These are phyloP conservation scores for Phytophthora nicotianae DNA, from an alignment of 352 stramenopile species.

Conservation along the genomic window DNA sequence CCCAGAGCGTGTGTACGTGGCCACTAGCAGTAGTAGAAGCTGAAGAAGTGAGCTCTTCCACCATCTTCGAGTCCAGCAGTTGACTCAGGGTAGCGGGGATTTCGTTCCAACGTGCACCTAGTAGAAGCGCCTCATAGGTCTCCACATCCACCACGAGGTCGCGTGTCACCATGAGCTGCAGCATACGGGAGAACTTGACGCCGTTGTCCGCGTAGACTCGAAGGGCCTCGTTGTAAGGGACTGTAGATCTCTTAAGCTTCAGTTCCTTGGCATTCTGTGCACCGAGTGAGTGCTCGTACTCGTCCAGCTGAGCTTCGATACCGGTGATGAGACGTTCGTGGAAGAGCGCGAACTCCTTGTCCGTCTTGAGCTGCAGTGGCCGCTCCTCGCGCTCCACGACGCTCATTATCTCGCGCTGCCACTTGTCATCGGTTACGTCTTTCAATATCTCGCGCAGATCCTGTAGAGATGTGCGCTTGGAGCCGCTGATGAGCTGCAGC, in stretches of 20 bases:
- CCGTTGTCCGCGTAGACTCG: conserved; percentile 61
- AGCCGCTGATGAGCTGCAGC: conserved; percentile 42
- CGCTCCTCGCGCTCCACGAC: conserved; percentile 58
- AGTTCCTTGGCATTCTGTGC: conserved; percentile 2
- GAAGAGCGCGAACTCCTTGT: conserved; percentile 53
- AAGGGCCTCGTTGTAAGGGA: conserved; percentile 70
- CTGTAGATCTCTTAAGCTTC: conserved; percentile 26
- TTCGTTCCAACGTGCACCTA: conserved; percentile 67
- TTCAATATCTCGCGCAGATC: conserved; percentile 45
- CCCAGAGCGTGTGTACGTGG: conserved; percentile 55
- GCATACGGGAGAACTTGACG: conserved; percentile 57
- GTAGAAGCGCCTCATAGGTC: conserved; percentile 66
- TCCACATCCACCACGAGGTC: conserved; percentile 53
- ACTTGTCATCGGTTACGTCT: conserved; percentile 31
- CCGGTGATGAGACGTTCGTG: conserved; percentile 46
- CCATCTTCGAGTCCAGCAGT: conserved; percentile 53
- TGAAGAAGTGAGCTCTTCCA: conserved; percentile 35
- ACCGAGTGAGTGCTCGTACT: conserved; percentile 44
- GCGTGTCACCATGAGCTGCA: conserved; percentile 65
- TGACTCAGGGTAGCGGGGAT: conserved; percentile 69
- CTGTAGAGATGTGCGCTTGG: conserved; percentile 29
- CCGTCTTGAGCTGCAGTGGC: conserved; percentile 67
- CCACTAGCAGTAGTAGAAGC: conserved; percentile 32
- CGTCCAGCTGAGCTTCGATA: conserved; percentile 49
- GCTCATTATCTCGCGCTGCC: conserved; percentile 62